A percentile compares a stretch with the other conserved stretches of the same genome.
phyloP scores from a whole-genome alignment of 1,139 yeast genomes.

The Blastobotrys malaysiensis region DNA sequence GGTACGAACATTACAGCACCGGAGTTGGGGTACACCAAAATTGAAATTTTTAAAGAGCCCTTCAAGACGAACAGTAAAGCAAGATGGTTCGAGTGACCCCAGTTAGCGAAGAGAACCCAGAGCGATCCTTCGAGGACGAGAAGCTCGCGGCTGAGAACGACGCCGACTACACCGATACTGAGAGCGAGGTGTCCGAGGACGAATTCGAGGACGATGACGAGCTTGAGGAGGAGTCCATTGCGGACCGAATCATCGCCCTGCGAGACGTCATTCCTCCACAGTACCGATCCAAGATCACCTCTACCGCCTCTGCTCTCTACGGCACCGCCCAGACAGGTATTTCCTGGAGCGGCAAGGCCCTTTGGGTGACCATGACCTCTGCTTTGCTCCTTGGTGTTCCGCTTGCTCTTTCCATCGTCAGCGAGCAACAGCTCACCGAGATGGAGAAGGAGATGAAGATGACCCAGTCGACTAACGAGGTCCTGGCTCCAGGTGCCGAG shows the following conservation, averaged over 20 bases:
- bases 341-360: constrained; percentile 61
- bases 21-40: not conserved
- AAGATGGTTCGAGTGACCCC: constrained; percentile 72
- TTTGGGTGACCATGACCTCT: constrained; percentile 84
- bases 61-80: not conserved
- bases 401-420: constrained; percentile 76
- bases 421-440: constrained; percentile 90
- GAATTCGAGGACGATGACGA: constrained; percentile 69
- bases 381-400: constrained; percentile 90
- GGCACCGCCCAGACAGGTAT: constrained; percentile 36
- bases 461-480: constrained; percentile 79
- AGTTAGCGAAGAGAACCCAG: constrained; percentile 42
- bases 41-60: not conserved
- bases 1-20: not conserved
- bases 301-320: constrained; percentile 30
- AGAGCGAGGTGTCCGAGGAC: constrained; percentile 39
- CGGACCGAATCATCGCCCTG: constrained; percentile 84
- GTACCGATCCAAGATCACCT: constrained; percentile 54
- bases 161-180: constrained; percentile 31
- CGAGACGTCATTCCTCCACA: constrained; percentile 89
- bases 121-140: constrained; percentile 39
- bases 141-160: constrained; percentile 31
- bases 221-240: constrained; percentile 72
- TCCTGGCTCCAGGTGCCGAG: constrained; percentile 71
- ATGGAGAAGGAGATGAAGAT: constrained; percentile 89